Conservation (phyloP, 176 grass and related monocot genomes). For the Alopecurus myosuroides region DNA sequence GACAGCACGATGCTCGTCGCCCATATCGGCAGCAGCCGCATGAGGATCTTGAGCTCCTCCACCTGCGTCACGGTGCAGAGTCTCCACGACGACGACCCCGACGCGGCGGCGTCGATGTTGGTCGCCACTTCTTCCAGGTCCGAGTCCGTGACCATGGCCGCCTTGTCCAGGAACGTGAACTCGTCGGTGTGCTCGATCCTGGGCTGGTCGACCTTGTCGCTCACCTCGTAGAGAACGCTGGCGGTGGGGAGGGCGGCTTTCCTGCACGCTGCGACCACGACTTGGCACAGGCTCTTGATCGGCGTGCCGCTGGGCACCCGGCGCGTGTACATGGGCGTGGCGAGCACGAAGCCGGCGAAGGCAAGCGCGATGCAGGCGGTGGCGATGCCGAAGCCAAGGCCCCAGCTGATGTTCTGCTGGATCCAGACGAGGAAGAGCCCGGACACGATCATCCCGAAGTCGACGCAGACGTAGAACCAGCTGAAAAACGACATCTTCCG, state of each 20-base stretch:
- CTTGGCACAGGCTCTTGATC: conserved; percentile 59
- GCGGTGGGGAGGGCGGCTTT: conserved; percentile 32
- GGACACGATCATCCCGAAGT: conserved; percentile 69
- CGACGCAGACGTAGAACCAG: conserved; percentile 70
- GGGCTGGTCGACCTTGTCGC: conserved; percentile 25
- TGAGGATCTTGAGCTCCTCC: conserved; percentile 75
- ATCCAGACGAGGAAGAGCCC: conserved; percentile 78
- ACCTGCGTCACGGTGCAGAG: conserved; percentile 86
- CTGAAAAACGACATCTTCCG: conserved; percentile 73
- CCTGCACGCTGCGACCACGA: conserved; percentile 54
- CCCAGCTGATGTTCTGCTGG: conserved; percentile 80
- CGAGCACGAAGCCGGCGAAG: conserved; percentile 47
- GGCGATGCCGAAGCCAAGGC: conserved; percentile 72
- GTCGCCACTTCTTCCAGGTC: conserved; percentile 32
- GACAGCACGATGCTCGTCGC: conserved; percentile 44
- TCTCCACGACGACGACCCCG: conserved; percentile 32
- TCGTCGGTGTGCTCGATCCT: conserved; percentile 60
- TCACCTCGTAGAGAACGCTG: conserved; percentile 33
- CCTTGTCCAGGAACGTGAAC: conserved; percentile 71
- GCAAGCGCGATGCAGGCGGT: conserved; percentile 52
- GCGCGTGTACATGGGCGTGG: conserved; percentile 47
- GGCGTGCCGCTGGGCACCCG: conserved; percentile 48
- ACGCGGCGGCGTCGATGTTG: neutral
- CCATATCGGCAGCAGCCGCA: conserved; percentile 56
- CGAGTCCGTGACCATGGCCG: conserved; percentile 34